A percentile compares a stretch with the other conserved stretches of the same genome.
phyloP scores from a whole-genome alignment of 805 yeast genomes.

The Alloascoidea africana region DNA sequence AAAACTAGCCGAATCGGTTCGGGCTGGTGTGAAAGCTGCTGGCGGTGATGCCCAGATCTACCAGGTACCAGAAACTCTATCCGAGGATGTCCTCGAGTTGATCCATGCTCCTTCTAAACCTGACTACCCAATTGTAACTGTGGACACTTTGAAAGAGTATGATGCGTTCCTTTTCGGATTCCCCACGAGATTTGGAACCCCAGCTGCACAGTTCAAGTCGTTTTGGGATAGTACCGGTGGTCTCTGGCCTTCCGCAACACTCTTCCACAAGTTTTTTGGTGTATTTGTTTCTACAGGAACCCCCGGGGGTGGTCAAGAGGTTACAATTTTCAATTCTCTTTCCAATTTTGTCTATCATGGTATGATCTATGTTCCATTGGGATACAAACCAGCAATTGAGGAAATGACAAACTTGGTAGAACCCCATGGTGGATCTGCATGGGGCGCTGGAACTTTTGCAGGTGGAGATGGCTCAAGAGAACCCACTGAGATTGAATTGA shows the following conservation, averaged over 20 bases:
- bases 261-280: conserved; percentile 63
- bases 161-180: conserved; percentile 78
- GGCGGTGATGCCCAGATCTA: conserved; percentile 56
- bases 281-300: conserved; percentile 62
- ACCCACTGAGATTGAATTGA: conserved; percentile 48
- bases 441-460: conserved; percentile 78
- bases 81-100: conserved; percentile 35
- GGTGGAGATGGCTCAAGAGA: conserved; percentile 65
- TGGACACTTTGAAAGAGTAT: conserved; percentile 40
- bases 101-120: conserved; percentile 57
- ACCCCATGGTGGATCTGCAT: conserved; percentile 68
- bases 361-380: conserved; percentile 66
- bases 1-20: conserved; percentile 48
- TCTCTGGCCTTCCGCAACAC: conserved; percentile 62
- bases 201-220: conserved; percentile 64
- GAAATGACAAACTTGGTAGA: conserved; percentile 39
- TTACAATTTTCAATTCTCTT: conserved; percentile 46
- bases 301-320: conserved; percentile 75
- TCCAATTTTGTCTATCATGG: conserved; percentile 69
- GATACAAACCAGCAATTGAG: conserved; percentile 44
- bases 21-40: conserved; percentile 53
- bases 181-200: conserved; percentile 75
- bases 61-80: conserved; percentile 66
- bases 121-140: conserved; percentile 45
- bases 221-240: conserved; percentile 73